Evolutionary conservation across 2,329 filamentous ascomycete genomes (phyloP).

Genomic region (Pestalotiopsis sp.): DNA sequence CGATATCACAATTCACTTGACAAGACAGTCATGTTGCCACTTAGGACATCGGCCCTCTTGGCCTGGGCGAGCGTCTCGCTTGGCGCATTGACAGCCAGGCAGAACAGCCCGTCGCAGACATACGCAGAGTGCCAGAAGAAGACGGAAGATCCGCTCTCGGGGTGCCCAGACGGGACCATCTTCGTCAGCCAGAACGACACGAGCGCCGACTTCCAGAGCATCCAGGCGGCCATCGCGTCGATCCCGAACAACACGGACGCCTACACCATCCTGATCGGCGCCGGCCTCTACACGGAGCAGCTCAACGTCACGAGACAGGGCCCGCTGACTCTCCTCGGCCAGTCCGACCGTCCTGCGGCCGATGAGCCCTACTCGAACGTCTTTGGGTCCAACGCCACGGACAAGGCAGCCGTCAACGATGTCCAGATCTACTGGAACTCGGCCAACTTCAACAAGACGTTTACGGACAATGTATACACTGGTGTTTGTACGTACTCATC

Average conservation of each 20-base stretch:
- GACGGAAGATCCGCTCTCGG: slow-evolving; percentile 34
- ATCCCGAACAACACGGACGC: slow-evolving; percentile 42
- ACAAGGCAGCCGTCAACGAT: slow-evolving; percentile 49
- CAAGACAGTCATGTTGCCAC: neutral
- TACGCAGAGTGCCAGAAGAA: slow-evolving; percentile 31
- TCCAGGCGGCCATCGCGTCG: slow-evolving; percentile 44
- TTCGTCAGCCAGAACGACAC: slow-evolving; percentile 39
- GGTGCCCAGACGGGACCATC: slow-evolving; percentile 42
- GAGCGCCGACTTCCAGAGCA: slow-evolving; percentile 37
- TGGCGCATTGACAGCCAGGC: neutral
- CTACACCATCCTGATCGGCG: slow-evolving; percentile 61
- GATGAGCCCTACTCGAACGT: slow-evolving; percentile 33
- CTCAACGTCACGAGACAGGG: slow-evolving; percentile 66
- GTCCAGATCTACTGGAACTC: slow-evolving; percentile 13
- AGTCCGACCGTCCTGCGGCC: slow-evolving; percentile 44
- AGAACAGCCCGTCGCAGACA: slow-evolving; percentile 1
- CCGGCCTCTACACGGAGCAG: slow-evolving; percentile 65
- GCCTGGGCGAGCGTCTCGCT: neutral
- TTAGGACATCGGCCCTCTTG: neutral
- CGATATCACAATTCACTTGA: neutral
- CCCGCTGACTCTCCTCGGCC: slow-evolving; percentile 63
- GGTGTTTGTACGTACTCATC: neutral
- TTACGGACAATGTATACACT: slow-evolving; percentile 9
- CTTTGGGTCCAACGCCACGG: slow-evolving; percentile 16
- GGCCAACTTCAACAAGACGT: slow-evolving; percentile 9